Evolutionary conservation across 441 rosid genomes (phyloP), one percentile per base, ranked within the genome.

Genomic region (Brassica balearica): DNA sequence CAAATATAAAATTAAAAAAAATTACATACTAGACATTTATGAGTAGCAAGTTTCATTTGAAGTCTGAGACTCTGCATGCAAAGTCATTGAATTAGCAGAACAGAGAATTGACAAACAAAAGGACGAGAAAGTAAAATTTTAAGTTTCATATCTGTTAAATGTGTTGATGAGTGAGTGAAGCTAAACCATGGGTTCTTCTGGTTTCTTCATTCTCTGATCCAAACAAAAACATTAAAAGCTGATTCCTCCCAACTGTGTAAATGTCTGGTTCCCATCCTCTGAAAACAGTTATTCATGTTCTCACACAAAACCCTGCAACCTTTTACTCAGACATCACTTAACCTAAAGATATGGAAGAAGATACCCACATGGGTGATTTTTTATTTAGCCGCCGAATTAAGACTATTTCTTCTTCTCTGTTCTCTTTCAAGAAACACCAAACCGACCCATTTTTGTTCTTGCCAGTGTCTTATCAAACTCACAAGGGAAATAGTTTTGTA

Each of bases 171-270:
- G 67, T 62, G 82, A 69, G 75, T 48, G 61, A 79, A 60, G 69
- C 56, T 19, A 64, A 81, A 74, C 68, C 15, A 77, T 29, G 34
- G 34, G 34, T 29, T 29, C 34, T 29, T 29, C 34, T 65, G 68
- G 83, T 69, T 71, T 2, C 12, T 71, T 66, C 69, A 69, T 59
- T 23, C 79, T 43, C 22, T 59, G 58, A 60, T 80, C 70, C 67
- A 68, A 72, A 74, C 81, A 72, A 81, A 87, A 82, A 82, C 89
- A 88, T 87, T 88, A 86, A 86, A 84, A 85, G 79, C 77, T 69
- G 59, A 65, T 41, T 61, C 69, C 27, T 59, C 71, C 76, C 82
- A 85, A 77, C 90, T 80, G 87, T 80, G 63, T 78, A 62, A 75
- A 53, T 86, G 89, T 87, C 91, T 80, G 34, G 65, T 59, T 80